A percentile compares a stretch with the other conserved stretches of the same genome.
Evolutionary conservation across 371 early-diverging fungal genomes (phyloP).

Genomic region (Actinomucor elegans): DNA sequence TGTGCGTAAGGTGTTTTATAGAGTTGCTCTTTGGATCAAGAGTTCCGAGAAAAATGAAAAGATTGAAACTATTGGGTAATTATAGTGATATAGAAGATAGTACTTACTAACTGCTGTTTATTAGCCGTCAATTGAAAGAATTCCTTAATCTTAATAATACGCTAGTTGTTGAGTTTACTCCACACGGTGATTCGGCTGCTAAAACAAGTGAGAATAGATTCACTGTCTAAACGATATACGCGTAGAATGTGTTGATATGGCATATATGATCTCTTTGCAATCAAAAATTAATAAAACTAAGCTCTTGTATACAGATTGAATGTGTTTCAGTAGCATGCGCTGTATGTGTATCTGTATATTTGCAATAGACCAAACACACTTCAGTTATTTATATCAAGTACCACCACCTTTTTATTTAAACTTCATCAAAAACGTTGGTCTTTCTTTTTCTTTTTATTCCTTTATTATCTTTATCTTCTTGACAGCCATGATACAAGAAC

Average conservation of each 20-base stretch:
- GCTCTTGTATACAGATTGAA: background rate
- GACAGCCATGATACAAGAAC: slow-evolving; percentile 14
- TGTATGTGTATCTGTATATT: background rate
- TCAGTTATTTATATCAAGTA: background rate
- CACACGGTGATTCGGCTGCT: slow-evolving; percentile 29
- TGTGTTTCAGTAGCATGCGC: no score
- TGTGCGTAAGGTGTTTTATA: slow-evolving; percentile 77
- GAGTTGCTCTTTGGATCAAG: slow-evolving; percentile 90
- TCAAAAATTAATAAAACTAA: no score
- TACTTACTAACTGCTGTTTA: no score
- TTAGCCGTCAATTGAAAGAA: slow-evolving; percentile 57
- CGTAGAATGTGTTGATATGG: no score
- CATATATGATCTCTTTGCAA: no score
- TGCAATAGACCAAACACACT: background rate
- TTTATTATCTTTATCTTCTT: background rate
- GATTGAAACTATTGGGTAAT: slow-evolving; percentile 64
- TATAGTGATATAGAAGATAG: no score
- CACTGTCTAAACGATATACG: slow-evolving; percentile 20
- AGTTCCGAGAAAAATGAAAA: slow-evolving; percentile 62
- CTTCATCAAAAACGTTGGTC: background rate
- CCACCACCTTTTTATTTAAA: background rate
- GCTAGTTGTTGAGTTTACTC: slow-evolving; percentile 27
- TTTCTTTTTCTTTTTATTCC: background rate
- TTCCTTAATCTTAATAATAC: slow-evolving; percentile 29
- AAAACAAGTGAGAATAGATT: slow-evolving; percentile 27